Conservation (phyloP, 768 basidiomycete species). For the Trametes cinnabarina region DNA sequence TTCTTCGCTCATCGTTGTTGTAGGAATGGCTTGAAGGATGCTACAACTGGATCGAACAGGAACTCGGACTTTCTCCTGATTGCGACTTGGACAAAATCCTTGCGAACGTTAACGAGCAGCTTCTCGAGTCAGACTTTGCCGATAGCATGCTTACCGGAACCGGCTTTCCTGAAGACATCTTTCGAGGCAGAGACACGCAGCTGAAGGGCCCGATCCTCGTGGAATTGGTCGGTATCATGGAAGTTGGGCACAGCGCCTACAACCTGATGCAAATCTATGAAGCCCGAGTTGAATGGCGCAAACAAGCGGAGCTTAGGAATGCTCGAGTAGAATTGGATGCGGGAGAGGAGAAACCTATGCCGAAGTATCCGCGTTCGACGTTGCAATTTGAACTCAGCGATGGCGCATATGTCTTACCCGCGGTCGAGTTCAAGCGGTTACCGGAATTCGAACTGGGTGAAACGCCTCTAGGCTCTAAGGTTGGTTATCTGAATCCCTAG, state of each 20-base stretch:
- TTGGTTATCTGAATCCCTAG: conserved; percentile 27
- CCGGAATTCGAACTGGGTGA: conserved; percentile 66
- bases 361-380: conserved; percentile 80
- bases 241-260: conserved; percentile 84
- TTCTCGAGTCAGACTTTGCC: conserved; percentile 66
- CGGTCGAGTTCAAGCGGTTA: conserved; percentile 75
- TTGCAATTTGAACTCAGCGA: conserved; percentile 75
- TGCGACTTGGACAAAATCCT: conserved; percentile 52
- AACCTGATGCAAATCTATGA: conserved; percentile 67
- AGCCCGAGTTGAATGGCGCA: conserved; percentile 58
- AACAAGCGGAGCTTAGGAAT: conserved; percentile 43
- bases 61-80: conserved; percentile 46
- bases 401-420: conserved; percentile 64
- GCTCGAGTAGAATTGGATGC: conserved; percentile 55
- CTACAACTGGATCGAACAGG: conserved; percentile 57
- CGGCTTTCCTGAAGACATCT: conserved; percentile 55
- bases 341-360: conserved; percentile 62
- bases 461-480: conserved; percentile 84
- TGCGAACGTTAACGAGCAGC: conserved; percentile 57
- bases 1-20: neutral
- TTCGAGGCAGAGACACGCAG: conserved; percentile 36
- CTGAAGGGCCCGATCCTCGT: conserved; percentile 60
- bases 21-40: conserved; percentile 80
- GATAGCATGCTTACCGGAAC: conserved; percentile 74
- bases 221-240: conserved; percentile 74